phyloP scores from a whole-genome alignment of 2,329 filamentous ascomycete species.

The Fusarium tjaetaba region DNA sequence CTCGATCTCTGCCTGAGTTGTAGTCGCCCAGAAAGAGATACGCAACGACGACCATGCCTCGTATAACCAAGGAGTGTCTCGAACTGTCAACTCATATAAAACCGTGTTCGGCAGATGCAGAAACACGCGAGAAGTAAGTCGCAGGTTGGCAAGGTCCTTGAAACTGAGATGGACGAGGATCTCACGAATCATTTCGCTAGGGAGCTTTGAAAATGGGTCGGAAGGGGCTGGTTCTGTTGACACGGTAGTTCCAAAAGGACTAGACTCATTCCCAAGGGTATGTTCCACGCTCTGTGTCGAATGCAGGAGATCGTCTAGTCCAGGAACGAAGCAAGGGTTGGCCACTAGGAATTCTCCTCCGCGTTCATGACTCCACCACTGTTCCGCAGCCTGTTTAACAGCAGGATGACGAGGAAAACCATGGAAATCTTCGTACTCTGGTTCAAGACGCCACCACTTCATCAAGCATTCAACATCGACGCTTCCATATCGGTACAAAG shows the following conservation, averaged over 20 bases:
- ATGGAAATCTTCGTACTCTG: neutral
- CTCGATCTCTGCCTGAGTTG: neutral
- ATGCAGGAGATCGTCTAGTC: neutral
- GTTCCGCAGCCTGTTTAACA: neutral
- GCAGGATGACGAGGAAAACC: conserved; percentile 13
- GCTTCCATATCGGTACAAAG: conserved; percentile 6
- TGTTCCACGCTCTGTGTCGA: neutral
- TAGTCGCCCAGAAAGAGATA: conserved; percentile 32
- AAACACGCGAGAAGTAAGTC: conserved; percentile 23
- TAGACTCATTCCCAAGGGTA: neutral
- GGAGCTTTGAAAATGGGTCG: conserved; percentile 15
- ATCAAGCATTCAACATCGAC: conserved; percentile 36
- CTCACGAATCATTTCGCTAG: conserved; percentile 17
- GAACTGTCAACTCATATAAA: conserved; percentile 6
- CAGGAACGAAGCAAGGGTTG: conserved; percentile 35
- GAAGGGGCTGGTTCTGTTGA: accelerated
- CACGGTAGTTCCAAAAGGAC: accelerated
- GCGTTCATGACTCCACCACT: conserved; percentile 22
- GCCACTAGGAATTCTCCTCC: conserved; percentile 34
- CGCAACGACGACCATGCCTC: conserved; percentile 29
- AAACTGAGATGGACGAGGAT: conserved; percentile 15
- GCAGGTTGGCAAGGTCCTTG: conserved; percentile 21
- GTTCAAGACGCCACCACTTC: conserved; percentile 20
- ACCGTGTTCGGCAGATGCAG: conserved; percentile 9
- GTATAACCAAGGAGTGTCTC: conserved; percentile 27